These are phyloP conservation scores for Leptosphaerulina australis DNA, from an alignment of 2,329 filamentous ascomycete species.

Conservation along the genomic window DNA sequence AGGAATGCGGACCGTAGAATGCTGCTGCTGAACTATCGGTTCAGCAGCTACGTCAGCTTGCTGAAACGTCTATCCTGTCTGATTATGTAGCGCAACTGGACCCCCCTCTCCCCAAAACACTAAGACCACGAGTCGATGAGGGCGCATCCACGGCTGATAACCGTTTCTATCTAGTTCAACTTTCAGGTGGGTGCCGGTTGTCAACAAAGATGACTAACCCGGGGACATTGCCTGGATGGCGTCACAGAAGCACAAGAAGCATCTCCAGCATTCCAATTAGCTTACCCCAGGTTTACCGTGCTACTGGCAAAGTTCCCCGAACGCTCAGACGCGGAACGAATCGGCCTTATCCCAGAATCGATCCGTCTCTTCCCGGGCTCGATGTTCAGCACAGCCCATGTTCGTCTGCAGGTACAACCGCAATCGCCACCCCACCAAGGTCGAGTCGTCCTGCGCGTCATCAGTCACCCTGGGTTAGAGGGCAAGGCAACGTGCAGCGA, in stretches of 20 bases:
- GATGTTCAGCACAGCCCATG: slow-evolving; percentile 26
- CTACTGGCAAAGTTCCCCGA: slow-evolving; percentile 31
- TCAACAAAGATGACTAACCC: slow-evolving; percentile 33
- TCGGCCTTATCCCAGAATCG: slow-evolving; percentile 23
- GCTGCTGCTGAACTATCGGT: background rate
- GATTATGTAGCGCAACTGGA: too few species aligned
- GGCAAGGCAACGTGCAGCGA: slow-evolving; percentile 16
- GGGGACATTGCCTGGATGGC: slow-evolving; percentile 14
- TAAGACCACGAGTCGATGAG: background rate
- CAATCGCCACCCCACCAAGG: slow-evolving; percentile 28
- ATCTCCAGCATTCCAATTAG: slow-evolving; percentile 22
- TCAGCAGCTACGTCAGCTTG: background rate
- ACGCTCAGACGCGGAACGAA: slow-evolving; percentile 35
- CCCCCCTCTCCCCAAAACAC: too few species aligned
- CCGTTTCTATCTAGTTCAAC: background rate
- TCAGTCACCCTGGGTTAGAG: slow-evolving; percentile 13
- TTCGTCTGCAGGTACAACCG: slow-evolving; percentile 44
- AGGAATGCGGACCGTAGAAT: background rate
- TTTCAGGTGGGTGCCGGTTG: slow-evolving; percentile 5
- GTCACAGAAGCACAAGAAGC: slow-evolving; percentile 7
- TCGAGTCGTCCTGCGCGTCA: slow-evolving; percentile 25
- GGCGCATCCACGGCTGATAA: background rate
- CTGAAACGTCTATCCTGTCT: too few species aligned
- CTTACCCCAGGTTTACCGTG: slow-evolving; percentile 42
- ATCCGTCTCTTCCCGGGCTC: slow-evolving; percentile 29